These are phyloP conservation scores for Phytophthora nicotianae DNA, from an alignment of 352 stramenopile species.

Conservation along the genomic window DNA sequence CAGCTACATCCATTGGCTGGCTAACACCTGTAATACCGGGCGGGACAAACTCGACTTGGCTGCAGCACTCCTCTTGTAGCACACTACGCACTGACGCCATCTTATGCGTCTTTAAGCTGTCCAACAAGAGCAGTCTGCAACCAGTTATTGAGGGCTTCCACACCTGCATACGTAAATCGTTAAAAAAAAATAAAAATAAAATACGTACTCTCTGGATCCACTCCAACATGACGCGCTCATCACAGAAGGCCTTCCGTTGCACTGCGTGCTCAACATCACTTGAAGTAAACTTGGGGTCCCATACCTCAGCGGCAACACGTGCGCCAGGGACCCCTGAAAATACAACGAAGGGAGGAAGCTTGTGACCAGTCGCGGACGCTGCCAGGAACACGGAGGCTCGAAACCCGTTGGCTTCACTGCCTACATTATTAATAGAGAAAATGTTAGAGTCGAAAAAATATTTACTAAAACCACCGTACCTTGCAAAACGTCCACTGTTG, in stretches of 20 bases:
- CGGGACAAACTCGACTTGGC: constrained; percentile 17
- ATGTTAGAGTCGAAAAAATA: no score
- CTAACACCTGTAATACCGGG: constrained; percentile 10
- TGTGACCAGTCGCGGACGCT: background rate
- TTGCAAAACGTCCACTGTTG: background rate
- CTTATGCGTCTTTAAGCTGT: constrained; percentile 6
- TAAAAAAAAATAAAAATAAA: no score
- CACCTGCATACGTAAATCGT: background rate
- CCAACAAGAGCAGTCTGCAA: constrained; percentile 3
- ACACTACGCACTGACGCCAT: constrained; percentile 1
- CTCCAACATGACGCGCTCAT: no score
- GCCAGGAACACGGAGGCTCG: background rate
- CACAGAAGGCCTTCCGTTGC: no score
- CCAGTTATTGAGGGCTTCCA: background rate
- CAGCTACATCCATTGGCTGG: constrained; percentile 22
- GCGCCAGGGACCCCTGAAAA: background rate
- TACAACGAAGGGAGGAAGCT: background rate
- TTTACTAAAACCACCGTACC: no score
- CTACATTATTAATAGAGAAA: background rate
- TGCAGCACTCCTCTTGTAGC: constrained; percentile 12
- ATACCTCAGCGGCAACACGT: background rate
- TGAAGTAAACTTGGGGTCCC: background rate
- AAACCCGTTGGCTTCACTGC: background rate
- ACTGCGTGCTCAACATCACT: background rate
- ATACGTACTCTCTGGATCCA: no score